Evolutionary conservation across 371 early-diverging fungal genomes (phyloP), one percentile per base, ranked within the genome.

Genomic region (Mortierella sp.): DNA sequence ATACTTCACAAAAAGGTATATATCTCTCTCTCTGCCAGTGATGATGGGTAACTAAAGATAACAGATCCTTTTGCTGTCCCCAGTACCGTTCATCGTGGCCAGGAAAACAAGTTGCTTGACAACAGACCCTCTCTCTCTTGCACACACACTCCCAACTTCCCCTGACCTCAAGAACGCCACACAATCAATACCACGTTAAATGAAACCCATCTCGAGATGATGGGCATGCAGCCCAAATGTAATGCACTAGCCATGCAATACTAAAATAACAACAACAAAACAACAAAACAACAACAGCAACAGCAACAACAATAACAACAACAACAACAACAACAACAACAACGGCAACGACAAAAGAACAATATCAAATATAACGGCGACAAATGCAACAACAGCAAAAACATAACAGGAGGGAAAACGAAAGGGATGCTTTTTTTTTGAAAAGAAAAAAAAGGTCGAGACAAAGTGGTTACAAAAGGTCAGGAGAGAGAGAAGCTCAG

Each of bases 151-250:
- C 9, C 42, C 38, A 19, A 16, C 16, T 34, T 34, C 28, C 31
- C 31, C 38, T 63, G 42, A 38, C 68, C 8, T 38, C 68, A 65
- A 10, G 68, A 38, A 65, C 68, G 68, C 68, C 42, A 63, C 68
- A 34, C 10, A 21, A 19, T 55, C 16, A 21, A 55, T 21, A 0
- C 42, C 68, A 65, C 68, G 63, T 63, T 63, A 63, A 19, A 63
- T 34, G 63, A 63, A 63, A 34, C 68, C 7, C 24, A 8, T 19
- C 21, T 65, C 3, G 42, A 34, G 24, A 65, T 9, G 10, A 54
- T 24, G 24, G 24, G 28, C 31, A 34, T 65, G 42, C 34, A 31
- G 68, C 8, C 24, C 11, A 65, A 38, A 65, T 65, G 68, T 21
- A 65, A 65, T 65, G 68, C 68, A 65, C 19, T 65, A 65, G 38